These are phyloP conservation scores for Colletotrichum sojae DNA, from an alignment of 2,329 filamentous ascomycete species.

Conservation along the genomic window DNA sequence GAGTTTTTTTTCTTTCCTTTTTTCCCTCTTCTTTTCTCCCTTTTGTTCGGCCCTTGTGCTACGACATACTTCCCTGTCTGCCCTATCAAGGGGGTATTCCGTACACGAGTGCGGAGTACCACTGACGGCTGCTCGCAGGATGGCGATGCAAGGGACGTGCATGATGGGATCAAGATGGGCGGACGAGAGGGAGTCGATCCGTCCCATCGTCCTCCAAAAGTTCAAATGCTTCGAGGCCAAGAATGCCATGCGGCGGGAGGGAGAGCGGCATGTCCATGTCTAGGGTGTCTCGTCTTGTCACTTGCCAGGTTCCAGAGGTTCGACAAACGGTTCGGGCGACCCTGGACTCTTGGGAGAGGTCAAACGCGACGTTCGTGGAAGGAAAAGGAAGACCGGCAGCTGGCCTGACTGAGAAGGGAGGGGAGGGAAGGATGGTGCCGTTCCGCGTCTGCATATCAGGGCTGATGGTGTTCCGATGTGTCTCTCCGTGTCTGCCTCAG, in stretches of 20 bases:
- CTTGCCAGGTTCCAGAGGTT: conserved; percentile 36
- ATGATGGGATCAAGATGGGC: neutral
- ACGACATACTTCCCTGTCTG: too few relatives aligned
- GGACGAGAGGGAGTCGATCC: conserved; percentile 16
- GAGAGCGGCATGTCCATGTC: conserved; percentile 29
- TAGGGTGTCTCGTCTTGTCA: conserved; percentile 35
- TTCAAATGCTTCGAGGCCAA: neutral
- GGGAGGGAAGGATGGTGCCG: too few relatives aligned
- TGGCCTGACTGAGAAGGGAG: too few relatives aligned
- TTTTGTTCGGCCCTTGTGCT: too few relatives aligned
- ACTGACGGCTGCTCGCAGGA: neutral
- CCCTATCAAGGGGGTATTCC: too few relatives aligned
- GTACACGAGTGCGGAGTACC: too few relatives aligned
- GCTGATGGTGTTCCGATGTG: too few relatives aligned
- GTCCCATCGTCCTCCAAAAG: neutral
- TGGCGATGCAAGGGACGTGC: conserved; percentile 10
- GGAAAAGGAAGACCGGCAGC: too few relatives aligned
- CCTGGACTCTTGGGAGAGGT: neutral
- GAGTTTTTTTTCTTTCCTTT: neutral
- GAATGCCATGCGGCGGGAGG: conserved; percentile 4
- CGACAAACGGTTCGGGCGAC: conserved; percentile 5
- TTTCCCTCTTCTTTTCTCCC: too few relatives aligned
- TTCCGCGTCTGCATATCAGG: too few relatives aligned
- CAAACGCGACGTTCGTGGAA: neutral
- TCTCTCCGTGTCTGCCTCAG: too few relatives aligned